Evolutionary conservation across 2,329 filamentous ascomycete species (phyloP).

Genomic region (Aspergillus unguis): DNA sequence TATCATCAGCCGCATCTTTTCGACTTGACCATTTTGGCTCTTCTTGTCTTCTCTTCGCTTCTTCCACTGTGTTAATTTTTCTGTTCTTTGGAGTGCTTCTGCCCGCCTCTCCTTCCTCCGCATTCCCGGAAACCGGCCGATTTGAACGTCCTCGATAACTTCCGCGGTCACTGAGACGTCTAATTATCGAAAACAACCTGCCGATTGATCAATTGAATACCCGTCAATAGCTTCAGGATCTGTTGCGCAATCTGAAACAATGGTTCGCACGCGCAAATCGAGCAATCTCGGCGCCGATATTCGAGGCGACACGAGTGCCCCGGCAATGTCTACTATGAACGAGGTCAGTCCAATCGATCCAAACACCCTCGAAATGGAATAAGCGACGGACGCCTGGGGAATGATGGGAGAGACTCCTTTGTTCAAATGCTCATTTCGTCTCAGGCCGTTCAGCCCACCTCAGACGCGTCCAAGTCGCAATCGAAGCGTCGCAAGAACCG

Average conservation of each 20-base stretch:
- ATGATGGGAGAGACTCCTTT: background rate
- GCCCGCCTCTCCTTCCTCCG: background rate
- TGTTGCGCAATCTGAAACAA: slow-evolving; percentile 13
- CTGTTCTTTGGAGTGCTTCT: background rate
- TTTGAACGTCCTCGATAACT: background rate
- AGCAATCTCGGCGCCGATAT: slow-evolving; percentile 47
- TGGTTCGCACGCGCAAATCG: slow-evolving; percentile 43
- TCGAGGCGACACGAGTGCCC: slow-evolving; percentile 46
- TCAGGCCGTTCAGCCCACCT: slow-evolving; percentile 24
- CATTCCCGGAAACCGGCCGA: background rate
- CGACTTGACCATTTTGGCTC: background rate
- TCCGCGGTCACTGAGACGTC: background rate
- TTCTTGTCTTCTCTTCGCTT: slow-evolving; percentile 7
- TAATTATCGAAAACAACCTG: background rate
- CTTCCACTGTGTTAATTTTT: background rate
- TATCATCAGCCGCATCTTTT: slow-evolving; percentile 9
- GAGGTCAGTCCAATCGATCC: slow-evolving; percentile 32
- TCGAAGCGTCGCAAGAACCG: slow-evolving; percentile 45
- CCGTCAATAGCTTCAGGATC: background rate
- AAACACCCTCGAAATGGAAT: slow-evolving; percentile 26
- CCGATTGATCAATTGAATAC: background rate
- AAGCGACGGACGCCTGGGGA: slow-evolving; percentile 25
- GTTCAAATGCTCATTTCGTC: slow-evolving; percentile 11
- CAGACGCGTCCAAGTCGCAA: slow-evolving; percentile 35
- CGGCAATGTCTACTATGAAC: slow-evolving; percentile 47